These are phyloP conservation scores for Fusarium sp. DNA, from an alignment of 2,329 filamentous ascomycete genomes.

Conservation along the genomic window DNA sequence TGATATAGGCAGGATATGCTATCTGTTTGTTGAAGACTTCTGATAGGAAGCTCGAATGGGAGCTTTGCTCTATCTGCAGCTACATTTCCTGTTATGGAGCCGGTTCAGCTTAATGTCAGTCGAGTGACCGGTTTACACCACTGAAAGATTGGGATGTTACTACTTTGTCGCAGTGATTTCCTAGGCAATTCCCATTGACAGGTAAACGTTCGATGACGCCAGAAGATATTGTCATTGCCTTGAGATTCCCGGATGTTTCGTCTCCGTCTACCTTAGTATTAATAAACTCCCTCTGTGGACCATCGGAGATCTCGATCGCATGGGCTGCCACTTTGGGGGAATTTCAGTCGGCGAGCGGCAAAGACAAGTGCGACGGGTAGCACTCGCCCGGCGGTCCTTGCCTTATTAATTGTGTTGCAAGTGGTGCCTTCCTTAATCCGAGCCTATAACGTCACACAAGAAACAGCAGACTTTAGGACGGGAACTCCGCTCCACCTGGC, in stretches of 20 bases:
- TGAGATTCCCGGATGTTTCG: neutral
- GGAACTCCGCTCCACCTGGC: slow-evolving; percentile 25
- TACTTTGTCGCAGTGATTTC: neutral
- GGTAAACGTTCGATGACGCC: neutral
- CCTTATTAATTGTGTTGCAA: slow-evolving; percentile 12
- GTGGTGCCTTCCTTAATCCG: slow-evolving; percentile 22
- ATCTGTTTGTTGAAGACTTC: slow-evolving; percentile 23
- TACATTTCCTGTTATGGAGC: neutral
- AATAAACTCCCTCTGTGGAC: neutral
- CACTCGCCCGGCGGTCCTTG: slow-evolving; percentile 16
- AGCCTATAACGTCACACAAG: slow-evolving; percentile 40
- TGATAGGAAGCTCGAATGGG: neutral
- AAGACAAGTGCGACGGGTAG: slow-evolving; percentile 18
- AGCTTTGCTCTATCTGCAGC: slow-evolving; percentile 1
- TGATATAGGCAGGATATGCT: neutral
- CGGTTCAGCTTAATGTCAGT: neutral
- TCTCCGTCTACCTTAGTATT: neutral
- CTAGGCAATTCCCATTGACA: neutral
- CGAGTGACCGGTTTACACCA: neutral
- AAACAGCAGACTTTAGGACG: slow-evolving; percentile 24
- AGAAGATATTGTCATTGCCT: neutral
- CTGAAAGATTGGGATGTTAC: neutral
- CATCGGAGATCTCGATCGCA: slow-evolving; percentile 29
- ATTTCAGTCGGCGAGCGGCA: slow-evolving; percentile 12
- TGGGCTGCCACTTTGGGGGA: slow-evolving; percentile 5